Evolutionary conservation across 129 eudicot species (phyloP).

Genomic region (Calendula officinalis): DNA sequence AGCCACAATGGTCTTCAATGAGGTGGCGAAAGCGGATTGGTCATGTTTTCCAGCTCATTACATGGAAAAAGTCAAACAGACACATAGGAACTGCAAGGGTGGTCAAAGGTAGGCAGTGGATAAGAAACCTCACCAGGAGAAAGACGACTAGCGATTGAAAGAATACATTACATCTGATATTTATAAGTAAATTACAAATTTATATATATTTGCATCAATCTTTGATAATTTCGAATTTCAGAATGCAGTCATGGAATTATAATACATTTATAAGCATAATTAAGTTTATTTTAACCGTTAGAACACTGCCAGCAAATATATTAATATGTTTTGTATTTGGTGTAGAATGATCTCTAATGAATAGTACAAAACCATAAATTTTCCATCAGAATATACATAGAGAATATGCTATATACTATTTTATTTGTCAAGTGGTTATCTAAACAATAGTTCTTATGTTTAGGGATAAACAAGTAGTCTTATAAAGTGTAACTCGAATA

Average conservation of each 20-base stretch:
- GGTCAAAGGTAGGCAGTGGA: slow-evolving; percentile 57
- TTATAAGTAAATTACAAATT: slow-evolving; percentile 6
- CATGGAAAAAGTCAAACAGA: slow-evolving; percentile 56
- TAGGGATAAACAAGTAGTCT: no score
- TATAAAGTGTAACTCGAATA: no score
- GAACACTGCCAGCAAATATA: no score
- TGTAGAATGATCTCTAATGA: no score
- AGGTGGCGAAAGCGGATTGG: slow-evolving; percentile 91
- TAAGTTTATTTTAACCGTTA: no score
- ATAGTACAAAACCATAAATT: no score
- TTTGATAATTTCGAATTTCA: not conserved
- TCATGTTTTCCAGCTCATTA: slow-evolving; percentile 64
- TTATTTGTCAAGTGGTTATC: no score
- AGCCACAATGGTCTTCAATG: slow-evolving; percentile 40
- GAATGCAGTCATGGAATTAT: not conserved
- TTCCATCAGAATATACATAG: no score
- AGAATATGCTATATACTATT: no score
- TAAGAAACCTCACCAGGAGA: slow-evolving; percentile 49
- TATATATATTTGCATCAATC: not conserved
- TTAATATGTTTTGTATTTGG: no score
- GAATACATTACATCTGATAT: not conserved
- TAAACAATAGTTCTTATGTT: no score
- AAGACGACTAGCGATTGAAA: slow-evolving; percentile 40
- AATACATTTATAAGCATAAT: not conserved
- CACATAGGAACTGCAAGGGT: slow-evolving; percentile 52